Base-by-base conservation (phyloP, 2,329 filamentous ascomycete species). In the Cercospora citrullina region DNA sequence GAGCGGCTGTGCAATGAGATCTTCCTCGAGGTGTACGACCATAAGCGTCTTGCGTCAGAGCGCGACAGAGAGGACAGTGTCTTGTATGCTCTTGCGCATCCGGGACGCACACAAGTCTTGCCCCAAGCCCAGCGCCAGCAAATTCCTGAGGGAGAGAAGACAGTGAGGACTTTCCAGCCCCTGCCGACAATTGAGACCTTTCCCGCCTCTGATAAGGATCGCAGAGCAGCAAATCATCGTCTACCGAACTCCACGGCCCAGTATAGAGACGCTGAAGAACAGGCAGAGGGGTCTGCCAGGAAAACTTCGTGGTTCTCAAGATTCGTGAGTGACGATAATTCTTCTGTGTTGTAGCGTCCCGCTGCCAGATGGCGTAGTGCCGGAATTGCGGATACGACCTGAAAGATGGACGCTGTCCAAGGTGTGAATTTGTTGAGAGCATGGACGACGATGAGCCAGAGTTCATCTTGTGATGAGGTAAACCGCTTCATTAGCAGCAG, bases 1-100 rank as follows among this genome's bases (percentile, higher is more conserved):
- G 57, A 30, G n/a, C 69, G 72, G 12, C 51, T 74, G n/a, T 69
- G 70, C 33, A 53, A 65, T 8, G 72, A 74, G 36, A 66, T 74
- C 45, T 74, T 71, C 64, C 65, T 64, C 6, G 58, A 65, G 28
- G 14, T 53, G 14, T 63, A 65, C 48, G 53, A 64, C 39, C 51
- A 64, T 14, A 45, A 58, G 14, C 62, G 62, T 23, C 33, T 64
- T 26, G 53, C 53, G 3, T 31, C 21, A 9, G 36, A 62, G 26
- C 60, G 60, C n/a, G 26, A 53, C 39, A 59, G 51, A 16, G 18
- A 51, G 48, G 61, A 59, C 60, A 63, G 60, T 59, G 23, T 66
- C 30, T 33, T 55, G 30, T 30, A 26, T 30, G 31, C 39, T n/a
- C 21, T 36, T 18, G 48, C 51, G 42, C 51, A 63, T 59, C 21